These are phyloP conservation scores for Boletus albobrunnescens DNA, from an alignment of 1,284 basidiomycete species.

Conservation along the genomic window DNA sequence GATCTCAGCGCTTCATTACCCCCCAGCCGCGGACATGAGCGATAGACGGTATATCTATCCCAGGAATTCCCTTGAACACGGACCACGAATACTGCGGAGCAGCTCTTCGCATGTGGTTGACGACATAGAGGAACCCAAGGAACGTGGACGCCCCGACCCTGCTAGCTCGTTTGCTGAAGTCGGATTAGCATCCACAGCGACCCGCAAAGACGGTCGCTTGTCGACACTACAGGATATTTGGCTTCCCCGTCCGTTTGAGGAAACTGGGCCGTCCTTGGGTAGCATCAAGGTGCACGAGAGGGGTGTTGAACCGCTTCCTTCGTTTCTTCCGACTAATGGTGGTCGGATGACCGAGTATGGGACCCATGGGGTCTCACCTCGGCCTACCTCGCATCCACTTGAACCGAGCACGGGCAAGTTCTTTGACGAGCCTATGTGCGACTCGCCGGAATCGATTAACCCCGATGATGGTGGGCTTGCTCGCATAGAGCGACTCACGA, in stretches of 20 bases:
- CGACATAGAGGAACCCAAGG: not conserved
- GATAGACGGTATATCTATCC: not conserved
- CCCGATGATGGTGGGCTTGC: not conserved
- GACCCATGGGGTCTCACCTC: not conserved
- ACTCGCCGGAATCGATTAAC: conserved; percentile 21
- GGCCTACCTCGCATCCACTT: not conserved
- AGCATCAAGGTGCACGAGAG: conserved; percentile 15
- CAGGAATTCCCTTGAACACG: not conserved
- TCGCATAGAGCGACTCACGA: not conserved
- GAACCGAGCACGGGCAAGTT: conserved; percentile 4
- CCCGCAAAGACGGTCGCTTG: conserved; percentile 5
- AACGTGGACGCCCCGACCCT: conserved; percentile 11
- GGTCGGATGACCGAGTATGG: not conserved
- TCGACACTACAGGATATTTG: conserved; percentile 19
- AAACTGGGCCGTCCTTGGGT: not conserved
- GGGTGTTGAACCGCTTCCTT: conserved; percentile 15
- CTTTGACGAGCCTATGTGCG: conserved; percentile 19
- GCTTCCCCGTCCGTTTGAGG: conserved; percentile 27
- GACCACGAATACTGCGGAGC: conserved; percentile 1
- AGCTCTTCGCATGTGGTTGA: not conserved
- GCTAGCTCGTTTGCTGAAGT: conserved; percentile 15
- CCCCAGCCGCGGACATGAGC: not conserved
- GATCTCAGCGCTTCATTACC: not conserved
- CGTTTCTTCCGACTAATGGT: conserved; percentile 5
- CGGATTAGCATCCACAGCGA: conserved; percentile 2